Evolutionary conservation across 352 stramenopile genomes (phyloP), one percentile per base, ranked within the genome.

Genomic region (Pythium biforme): DNA sequence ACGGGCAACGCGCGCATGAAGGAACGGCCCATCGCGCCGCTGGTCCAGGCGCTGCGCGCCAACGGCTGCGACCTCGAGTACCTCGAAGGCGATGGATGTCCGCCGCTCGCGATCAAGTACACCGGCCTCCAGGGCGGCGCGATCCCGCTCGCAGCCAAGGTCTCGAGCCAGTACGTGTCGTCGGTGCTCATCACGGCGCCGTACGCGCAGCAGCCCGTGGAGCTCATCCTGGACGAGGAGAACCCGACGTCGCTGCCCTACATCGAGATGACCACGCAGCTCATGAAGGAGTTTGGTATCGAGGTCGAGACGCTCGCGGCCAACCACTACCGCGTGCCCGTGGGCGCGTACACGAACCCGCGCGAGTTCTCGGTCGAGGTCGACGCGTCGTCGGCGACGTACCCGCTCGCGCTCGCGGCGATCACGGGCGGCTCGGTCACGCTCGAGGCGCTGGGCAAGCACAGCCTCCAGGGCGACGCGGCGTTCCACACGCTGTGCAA

Each of bases 231-330:
- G 57, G 86, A 86, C 43, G 97, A 98, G 63, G 96, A 99, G 68
- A 88, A 98, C 56, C 85, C 98, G 20, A 98, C 98, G 48, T 99
- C 93, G 40, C 83, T 97, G 43, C 97, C 97, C 19, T 99, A 99
- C 76, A 86, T 98, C 26, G 78, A 89, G 40, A 97, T 91, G 66
- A 99, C 78, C 64, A 97, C 73, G 63, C 94, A 98, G 57, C 75
- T 99, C 3, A 99, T 99, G 96, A 83, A 95, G 62, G 89, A 96
- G 54, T 99, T 99, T 73, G 97, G 96, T 45, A 92, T 98, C 23
- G 64, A 84, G 17, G 95, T 99, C 10, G 75, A 97, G 61, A 97
- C 97, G n/a, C 66, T 92, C 48, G 81, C 81, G 23, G 69, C 79
- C 37, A 94, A 94, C 65, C 77, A 75, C 52, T 92, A 91, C 69